A percentile compares a stretch with the other conserved stretches of the same genome.
Conservation (phyloP, 148 eudicot species). For the Hydrangea macrophylla region DNA sequence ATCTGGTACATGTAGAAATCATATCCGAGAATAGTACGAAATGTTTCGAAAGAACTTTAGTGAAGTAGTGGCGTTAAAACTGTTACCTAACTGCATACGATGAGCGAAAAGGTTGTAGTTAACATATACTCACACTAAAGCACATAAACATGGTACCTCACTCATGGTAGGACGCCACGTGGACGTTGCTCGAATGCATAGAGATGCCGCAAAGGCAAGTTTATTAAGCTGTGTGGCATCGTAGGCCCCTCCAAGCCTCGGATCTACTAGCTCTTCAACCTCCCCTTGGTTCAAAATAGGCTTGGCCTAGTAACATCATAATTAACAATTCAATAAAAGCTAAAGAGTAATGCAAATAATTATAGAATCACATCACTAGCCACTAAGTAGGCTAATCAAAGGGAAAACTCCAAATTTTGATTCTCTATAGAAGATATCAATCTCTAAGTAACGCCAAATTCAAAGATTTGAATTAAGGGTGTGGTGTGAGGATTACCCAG, state of each 20-base stretch:
- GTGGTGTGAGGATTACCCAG: constrained; percentile 67
- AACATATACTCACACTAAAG: background rate
- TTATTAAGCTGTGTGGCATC: constrained; percentile 40
- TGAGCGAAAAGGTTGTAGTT: background rate
- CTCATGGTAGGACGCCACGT: constrained; percentile 90
- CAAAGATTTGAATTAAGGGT: constrained; percentile 1
- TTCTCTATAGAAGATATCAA: too few relatives aligned
- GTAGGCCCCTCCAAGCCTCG: constrained; percentile 56
- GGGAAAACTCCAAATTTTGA: too few relatives aligned
- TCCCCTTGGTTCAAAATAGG: constrained; percentile 66
- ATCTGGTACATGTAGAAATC: background rate
- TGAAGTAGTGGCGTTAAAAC: too few relatives aligned
- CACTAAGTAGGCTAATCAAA: background rate
- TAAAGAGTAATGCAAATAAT: background rate
- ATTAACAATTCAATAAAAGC: constrained; percentile 11
- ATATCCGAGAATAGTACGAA: too few relatives aligned
- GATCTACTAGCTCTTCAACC: constrained; percentile 56
- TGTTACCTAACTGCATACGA: too few relatives aligned
- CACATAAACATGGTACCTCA: constrained; percentile 44
- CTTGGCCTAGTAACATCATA: constrained; percentile 59
- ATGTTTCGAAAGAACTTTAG: too few relatives aligned
- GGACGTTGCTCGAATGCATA: constrained; percentile 73
- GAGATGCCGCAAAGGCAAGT: constrained; percentile 71
- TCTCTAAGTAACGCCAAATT: background rate
- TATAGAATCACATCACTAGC: background rate